These are phyloP conservation scores for Wickerhamiella vanderwaltii DNA, from an alignment of 805 yeast species.

Conservation along the genomic window DNA sequence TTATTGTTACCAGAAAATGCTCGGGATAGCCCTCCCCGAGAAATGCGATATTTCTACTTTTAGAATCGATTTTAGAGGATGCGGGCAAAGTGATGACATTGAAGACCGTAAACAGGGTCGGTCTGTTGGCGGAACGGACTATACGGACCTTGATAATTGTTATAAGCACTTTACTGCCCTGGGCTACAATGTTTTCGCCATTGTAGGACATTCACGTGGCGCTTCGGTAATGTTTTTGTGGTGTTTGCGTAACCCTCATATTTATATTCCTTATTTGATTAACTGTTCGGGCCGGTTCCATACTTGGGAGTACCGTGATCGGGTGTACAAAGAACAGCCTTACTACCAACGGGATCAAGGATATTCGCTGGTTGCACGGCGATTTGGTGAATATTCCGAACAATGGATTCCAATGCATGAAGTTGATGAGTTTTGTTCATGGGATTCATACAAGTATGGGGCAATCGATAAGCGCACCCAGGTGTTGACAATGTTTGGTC, in stretches of 20 bases:
- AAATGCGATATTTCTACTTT: conserved; percentile 51
- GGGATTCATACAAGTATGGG: conserved; percentile 1
- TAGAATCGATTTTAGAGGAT: conserved; percentile 74
- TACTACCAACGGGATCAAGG: conserved; percentile 27
- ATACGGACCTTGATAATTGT: conserved; percentile 49
- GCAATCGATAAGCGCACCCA: conserved; percentile 30
- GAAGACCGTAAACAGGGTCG: conserved; percentile 38
- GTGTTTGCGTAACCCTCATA: conserved; percentile 34
- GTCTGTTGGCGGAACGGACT: conserved; percentile 43
- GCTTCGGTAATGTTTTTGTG: conserved; percentile 62
- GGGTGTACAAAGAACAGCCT: conserved; percentile 7
- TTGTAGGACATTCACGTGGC: conserved; percentile 77
- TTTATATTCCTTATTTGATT: conserved; percentile 47
- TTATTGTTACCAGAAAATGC: conserved; percentile 54
- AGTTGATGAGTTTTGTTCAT: conserved; percentile 32
- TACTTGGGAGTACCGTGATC: conserved; percentile 11
- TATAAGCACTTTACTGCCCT: conserved; percentile 26
- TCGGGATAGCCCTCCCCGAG: conserved; percentile 49
- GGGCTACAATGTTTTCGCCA: conserved; percentile 37
- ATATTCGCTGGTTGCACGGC: conserved; percentile 28
- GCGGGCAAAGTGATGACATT: conserved; percentile 61
- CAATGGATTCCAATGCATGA: conserved; percentile 35
- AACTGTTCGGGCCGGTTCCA: conserved; percentile 61
- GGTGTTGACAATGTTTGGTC: conserved; percentile 60
- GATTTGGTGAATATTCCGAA: conserved; percentile 38